Evolutionary conservation across 108 stramenopile species (phyloP).

Genomic region (Seminavis robusta): DNA sequence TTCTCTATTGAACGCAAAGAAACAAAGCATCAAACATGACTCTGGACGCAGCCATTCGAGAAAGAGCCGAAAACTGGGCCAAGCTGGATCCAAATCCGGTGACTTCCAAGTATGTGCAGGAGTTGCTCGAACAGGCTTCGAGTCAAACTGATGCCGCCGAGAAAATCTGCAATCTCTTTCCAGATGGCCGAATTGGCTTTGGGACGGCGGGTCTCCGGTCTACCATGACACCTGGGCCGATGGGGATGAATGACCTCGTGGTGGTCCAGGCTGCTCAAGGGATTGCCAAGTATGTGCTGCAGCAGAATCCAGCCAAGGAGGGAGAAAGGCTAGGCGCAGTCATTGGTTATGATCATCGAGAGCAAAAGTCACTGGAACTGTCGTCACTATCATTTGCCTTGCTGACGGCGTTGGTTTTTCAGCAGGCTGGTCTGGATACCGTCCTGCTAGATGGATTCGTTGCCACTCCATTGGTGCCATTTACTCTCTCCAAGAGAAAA

Average conservation of each 20-base stretch:
- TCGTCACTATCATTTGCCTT: constrained; percentile 89
- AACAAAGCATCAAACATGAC: no score
- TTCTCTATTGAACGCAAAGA: no score
- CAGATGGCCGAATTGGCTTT: constrained; percentile 74
- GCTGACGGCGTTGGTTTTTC: constrained; percentile 81
- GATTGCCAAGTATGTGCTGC: constrained; percentile 54
- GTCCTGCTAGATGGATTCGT: constrained; percentile 83
- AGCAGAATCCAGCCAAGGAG: constrained; percentile 10
- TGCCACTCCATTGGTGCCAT: constrained; percentile 92
- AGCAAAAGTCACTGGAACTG: constrained; percentile 43
- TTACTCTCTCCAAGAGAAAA: constrained; percentile 17
- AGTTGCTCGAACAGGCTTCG: constrained; percentile 25
- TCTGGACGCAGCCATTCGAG: no score
- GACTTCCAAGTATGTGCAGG: constrained; percentile 42
- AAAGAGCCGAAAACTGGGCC: constrained; percentile 56
- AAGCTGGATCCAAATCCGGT: constrained; percentile 63
- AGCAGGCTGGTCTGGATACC: constrained; percentile 71
- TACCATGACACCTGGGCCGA: constrained; percentile 87
- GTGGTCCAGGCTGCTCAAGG: constrained; percentile 92
- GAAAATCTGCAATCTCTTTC: constrained; percentile 30
- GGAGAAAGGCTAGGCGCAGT: constrained; percentile 43
- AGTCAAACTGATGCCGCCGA: not conserved
- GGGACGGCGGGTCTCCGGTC: constrained; percentile 95
- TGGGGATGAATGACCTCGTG: constrained; percentile 92
- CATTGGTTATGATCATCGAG: constrained; percentile 93